phyloP scores from a whole-genome alignment of 108 stramenopile species.

The Stephanodiscus triporus region DNA sequence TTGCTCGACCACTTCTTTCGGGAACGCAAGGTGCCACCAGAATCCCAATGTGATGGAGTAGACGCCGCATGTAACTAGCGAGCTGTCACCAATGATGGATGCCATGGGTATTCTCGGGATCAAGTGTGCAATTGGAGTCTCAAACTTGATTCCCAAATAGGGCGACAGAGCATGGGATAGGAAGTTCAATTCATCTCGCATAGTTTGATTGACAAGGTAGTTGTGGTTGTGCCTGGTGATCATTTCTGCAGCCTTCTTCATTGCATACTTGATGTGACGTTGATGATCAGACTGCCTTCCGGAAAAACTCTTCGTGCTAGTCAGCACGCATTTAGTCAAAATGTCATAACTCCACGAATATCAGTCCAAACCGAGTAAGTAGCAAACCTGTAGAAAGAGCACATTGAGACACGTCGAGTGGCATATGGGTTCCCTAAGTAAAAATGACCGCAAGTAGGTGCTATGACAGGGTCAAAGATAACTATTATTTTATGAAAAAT shows the following conservation, averaged over 20 bases:
- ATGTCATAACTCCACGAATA: too few relatives aligned
- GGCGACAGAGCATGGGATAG: background rate
- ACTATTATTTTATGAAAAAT: too few relatives aligned
- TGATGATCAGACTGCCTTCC: background rate
- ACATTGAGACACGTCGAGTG: too few relatives aligned
- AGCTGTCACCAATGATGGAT: background rate
- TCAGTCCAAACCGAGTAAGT: too few relatives aligned
- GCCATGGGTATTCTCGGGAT: constrained; percentile 9
- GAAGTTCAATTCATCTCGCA: constrained; percentile 9
- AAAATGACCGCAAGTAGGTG: too few relatives aligned
- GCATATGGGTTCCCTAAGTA: too few relatives aligned
- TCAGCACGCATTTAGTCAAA: too few relatives aligned
- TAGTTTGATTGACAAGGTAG: constrained; percentile 3
- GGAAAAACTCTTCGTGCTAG: too few relatives aligned
- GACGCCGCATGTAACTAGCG: background rate
- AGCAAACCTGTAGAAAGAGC: too few relatives aligned
- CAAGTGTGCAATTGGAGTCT: background rate
- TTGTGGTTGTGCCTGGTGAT: background rate
- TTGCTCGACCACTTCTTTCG: background rate
- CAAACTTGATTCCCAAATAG: background rate
- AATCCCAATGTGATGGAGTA: background rate
- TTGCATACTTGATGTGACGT: background rate
- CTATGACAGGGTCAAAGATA: too few relatives aligned
- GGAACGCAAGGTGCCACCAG: constrained; percentile 26
- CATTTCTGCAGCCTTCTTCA: constrained; percentile 8